Evolutionary conservation across 2,329 filamentous ascomycete genomes (phyloP).

Genomic region (Sarocladium strictum): DNA sequence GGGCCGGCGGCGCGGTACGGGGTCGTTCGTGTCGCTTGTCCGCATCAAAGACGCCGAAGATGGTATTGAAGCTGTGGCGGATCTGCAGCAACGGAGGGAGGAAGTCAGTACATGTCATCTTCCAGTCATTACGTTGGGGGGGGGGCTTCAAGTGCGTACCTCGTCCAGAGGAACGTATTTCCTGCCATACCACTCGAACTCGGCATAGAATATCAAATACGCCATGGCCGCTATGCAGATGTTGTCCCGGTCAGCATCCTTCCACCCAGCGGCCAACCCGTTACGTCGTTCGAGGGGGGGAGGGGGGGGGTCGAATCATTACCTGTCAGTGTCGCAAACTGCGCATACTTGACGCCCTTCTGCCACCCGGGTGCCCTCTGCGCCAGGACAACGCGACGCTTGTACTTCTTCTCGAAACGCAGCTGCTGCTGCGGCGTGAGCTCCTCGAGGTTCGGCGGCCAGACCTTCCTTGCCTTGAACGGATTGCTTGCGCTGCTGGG

Average conservation of each 20-base stretch:
- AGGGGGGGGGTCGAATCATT: background rate
- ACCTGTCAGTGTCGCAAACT: conserved; percentile 55
- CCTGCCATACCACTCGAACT: conserved; percentile 38
- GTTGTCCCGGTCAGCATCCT: too few relatives aligned
- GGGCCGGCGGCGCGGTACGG: conserved; percentile 28
- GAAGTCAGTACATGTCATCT: conserved; percentile 7
- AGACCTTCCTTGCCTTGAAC: conserved; percentile 63
- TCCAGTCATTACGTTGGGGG: too few relatives aligned
- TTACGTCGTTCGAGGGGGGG: background rate
- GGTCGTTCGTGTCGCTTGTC: conserved; percentile 37
- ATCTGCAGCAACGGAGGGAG: conserved; percentile 26
- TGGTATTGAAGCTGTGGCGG: conserved; percentile 21
- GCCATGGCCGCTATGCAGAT: conserved; percentile 26
- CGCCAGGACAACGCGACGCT: conserved; percentile 59
- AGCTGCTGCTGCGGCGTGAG: conserved; percentile 69
- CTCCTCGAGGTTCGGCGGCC: conserved; percentile 71
- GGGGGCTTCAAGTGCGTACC: too few relatives aligned
- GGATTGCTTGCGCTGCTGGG: conserved; percentile 44
- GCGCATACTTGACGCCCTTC: conserved; percentile 58
- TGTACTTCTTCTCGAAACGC: conserved; percentile 72
- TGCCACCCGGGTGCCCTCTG: conserved; percentile 58
- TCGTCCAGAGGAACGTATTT: conserved; percentile 37
- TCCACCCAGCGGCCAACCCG: too few relatives aligned
- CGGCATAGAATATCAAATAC: conserved; percentile 34
- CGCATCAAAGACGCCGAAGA: conserved; percentile 34